phyloP scores from a whole-genome alignment of 768 basidiomycete genomes.

The Lactarius trivialis region DNA sequence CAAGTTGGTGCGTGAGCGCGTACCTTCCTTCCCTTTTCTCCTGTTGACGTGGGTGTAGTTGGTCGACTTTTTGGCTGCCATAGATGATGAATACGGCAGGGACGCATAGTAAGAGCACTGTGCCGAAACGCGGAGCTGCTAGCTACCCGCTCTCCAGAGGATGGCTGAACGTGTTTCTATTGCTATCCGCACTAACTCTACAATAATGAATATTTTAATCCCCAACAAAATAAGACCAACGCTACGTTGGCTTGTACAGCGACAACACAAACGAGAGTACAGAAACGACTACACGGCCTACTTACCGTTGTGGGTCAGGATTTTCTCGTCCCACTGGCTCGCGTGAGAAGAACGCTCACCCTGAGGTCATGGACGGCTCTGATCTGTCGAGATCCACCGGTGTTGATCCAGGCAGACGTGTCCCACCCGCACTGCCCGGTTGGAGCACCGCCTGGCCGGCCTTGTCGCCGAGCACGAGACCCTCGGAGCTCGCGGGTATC shows the following conservation, averaged over 20 bases:
- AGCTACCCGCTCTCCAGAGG: too few relatives aligned
- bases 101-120: background rate
- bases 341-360: background rate
- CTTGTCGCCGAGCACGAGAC: constrained; percentile 23
- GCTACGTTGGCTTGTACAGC: background rate
- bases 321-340: background rate
- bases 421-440: constrained; percentile 25
- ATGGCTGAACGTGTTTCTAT: too few relatives aligned
- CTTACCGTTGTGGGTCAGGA: background rate
- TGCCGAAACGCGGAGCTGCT: background rate
- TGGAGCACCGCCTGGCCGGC: constrained; percentile 30
- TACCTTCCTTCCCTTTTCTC: background rate
- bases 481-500: constrained; percentile 31
- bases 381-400: constrained; percentile 7
- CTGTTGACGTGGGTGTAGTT: constrained; percentile 37
- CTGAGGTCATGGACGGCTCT: background rate
- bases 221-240: background rate
- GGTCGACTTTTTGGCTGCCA: constrained; percentile 51
- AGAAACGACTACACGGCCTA: background rate
- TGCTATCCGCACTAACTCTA: constrained; percentile 1
- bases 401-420: constrained; percentile 17
- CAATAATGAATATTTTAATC: constrained; percentile 15
- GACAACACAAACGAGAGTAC: background rate
- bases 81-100: constrained; percentile 46
- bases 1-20: constrained; percentile 45